Percentiles rank a stretch among this genome's conserved stretches.
These are phyloP conservation scores for Yarrowia porcina DNA, from an alignment of 805 yeast species.

Conservation along the genomic window DNA sequence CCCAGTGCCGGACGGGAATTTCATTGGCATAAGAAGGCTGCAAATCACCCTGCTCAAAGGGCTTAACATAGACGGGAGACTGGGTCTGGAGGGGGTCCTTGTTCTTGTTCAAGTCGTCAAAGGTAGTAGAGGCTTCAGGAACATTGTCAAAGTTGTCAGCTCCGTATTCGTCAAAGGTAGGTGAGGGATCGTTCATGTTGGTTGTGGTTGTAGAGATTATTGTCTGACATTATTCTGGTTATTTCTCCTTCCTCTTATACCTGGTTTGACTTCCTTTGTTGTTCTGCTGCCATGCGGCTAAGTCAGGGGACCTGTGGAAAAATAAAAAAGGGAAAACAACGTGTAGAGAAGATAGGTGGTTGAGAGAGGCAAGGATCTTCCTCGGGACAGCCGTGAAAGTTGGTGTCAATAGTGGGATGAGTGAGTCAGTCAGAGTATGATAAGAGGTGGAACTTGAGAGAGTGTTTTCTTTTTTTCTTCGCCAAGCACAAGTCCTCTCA, in stretches of 20 bases:
- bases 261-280: not conserved
- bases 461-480: no score
- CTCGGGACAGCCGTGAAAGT: no score
- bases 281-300: no score
- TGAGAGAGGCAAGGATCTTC: no score
- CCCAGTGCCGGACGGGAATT: slow-evolving; percentile 39
- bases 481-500: no score
- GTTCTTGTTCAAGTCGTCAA: not conserved
- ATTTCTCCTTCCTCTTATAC: not conserved
- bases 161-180: slow-evolving; percentile 17
- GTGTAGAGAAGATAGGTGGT: not conserved
- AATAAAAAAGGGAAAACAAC: not conserved
- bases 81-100: not conserved
- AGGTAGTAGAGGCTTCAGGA: not conserved
- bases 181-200: not conserved
- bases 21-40: slow-evolving; percentile 39
- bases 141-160: slow-evolving; percentile 27
- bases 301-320: slow-evolving; percentile 6
- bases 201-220: not conserved
- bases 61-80: slow-evolving; percentile 34
- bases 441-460: no score
- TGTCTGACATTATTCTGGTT: no score
- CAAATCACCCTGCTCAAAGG: slow-evolving; percentile 33
- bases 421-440: no score
- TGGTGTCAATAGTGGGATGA: no score